Evolutionary conservation across 306 rosid genomes (phyloP), one percentile per base, ranked within the genome.

Genomic region (Lablab purpureus): DNA sequence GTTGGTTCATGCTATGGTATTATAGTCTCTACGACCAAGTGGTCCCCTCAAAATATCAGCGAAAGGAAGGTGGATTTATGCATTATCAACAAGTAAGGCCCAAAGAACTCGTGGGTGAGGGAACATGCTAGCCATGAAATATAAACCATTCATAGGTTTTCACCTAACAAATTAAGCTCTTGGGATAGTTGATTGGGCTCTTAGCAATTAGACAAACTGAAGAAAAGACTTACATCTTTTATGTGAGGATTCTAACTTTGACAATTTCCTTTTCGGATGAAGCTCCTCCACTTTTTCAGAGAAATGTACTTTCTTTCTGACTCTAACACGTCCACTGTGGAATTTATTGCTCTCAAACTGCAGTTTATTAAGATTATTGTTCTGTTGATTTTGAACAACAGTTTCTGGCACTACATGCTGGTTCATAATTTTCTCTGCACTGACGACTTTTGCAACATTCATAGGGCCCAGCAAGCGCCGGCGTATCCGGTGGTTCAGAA

Each of bases 271-370:
- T 49, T 86, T 88, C 30, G 5, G 82, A 68, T 49, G 82, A 79
- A 79, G 76, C 73, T 79, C 86, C 45, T 80, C 87, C 59, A 76
- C 88, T 74, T 86, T 81, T 85, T 85, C 93, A 67, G 84, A 78
- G 85, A 92, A 92, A 71, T 51, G 88, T 56, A 92, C 97, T 72
- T 83, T 86, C 84, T 86, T 92, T 84, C 67, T 80, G 41, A 50
- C 87, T 74, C 73, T 51, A 81, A 81, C 78, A 81, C 65, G 71
- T 77, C 66, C 71, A 45, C 83, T 80, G 74, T 13, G 81, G 71
- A 70, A 23, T 74, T 75, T 76, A 67, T 73, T 73, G 81, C 74
- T 25, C 34, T 77, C 75, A 27, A 73, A 50, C 49, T 62, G 89
- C 62, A 77, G 34, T 77, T 59, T 76, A 70, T 72, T 41, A 74